These are phyloP conservation scores for Podaxis sp. DNA, from an alignment of 768 basidiomycete genomes.

Conservation along the genomic window DNA sequence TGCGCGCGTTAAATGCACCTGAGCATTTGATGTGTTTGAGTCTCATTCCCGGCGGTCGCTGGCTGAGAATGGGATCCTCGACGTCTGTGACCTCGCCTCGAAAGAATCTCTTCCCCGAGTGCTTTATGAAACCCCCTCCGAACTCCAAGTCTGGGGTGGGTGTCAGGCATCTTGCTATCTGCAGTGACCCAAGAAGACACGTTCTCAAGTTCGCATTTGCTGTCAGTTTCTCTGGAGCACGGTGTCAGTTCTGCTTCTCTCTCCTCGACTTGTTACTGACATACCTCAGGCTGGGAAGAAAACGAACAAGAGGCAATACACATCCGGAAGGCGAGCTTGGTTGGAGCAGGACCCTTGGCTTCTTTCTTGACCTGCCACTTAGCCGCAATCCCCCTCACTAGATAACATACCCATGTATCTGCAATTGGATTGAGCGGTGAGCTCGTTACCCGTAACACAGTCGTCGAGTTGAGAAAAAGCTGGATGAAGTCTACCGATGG, in stretches of 20 bases:
- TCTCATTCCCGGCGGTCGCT: neutral
- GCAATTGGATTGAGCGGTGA: neutral
- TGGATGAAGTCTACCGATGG: neutral
- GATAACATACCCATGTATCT: neutral
- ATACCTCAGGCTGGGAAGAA: neutral
- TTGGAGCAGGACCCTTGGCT: neutral
- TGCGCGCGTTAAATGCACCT: neutral
- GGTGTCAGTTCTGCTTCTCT: too few species aligned
- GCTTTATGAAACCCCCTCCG: neutral
- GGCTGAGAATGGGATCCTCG: neutral
- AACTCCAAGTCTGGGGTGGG: neutral
- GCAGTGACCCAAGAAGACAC: neutral
- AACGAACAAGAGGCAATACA: neutral
- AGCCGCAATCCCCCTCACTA: neutral
- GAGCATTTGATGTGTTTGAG: neutral
- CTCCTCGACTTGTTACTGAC: too few species aligned
- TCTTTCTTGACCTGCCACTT: neutral
- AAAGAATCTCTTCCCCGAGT: neutral
- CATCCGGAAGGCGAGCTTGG: neutral
- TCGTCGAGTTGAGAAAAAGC: neutral
- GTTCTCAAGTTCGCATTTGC: neutral
- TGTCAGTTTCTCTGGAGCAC: neutral
- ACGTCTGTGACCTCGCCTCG: neutral
- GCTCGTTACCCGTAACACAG: neutral
- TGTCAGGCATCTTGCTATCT: neutral